A percentile compares a stretch with the other conserved stretches of the same genome.
Conservation (phyloP, 192 early-diverging fungal genomes). For the Coemansia sp. region DNA sequence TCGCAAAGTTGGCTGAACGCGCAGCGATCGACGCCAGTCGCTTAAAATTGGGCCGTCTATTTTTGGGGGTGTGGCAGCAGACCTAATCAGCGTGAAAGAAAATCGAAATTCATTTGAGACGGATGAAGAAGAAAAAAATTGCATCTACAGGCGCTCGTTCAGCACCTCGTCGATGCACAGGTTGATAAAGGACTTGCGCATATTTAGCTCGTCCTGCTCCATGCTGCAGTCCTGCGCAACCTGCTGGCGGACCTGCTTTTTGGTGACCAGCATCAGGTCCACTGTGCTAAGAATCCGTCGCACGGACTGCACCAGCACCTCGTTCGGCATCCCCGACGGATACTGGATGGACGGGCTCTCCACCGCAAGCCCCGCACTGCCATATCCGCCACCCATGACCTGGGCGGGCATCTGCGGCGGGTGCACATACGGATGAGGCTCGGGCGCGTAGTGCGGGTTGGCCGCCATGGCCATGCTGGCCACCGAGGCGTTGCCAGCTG, state of each 20-base stretch:
- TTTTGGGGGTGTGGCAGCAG: background rate
- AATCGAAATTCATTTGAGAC: too few relatives aligned
- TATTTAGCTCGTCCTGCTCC: slow-evolving; percentile 67
- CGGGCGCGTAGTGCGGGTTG: slow-evolving; percentile 16
- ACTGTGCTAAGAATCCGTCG: slow-evolving; percentile 75
- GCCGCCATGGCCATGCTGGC: slow-evolving; percentile 16
- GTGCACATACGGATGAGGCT: slow-evolving; percentile 2
- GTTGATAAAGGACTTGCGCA: slow-evolving; percentile 87
- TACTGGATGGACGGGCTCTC: slow-evolving; percentile 22
- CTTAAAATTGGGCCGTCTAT: slow-evolving; percentile 1
- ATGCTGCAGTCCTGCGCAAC: slow-evolving; percentile 74
- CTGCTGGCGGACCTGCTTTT: slow-evolving; percentile 95
- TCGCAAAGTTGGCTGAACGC: background rate
- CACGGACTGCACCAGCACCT: slow-evolving; percentile 70
- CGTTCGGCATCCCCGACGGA: slow-evolving; percentile 58
- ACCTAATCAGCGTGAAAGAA: too few relatives aligned
- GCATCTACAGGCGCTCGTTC: slow-evolving; percentile 36
- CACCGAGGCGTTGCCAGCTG: slow-evolving; percentile 16
- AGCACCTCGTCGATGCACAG: slow-evolving; percentile 66
- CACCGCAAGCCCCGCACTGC: background rate
- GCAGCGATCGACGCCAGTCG: background rate
- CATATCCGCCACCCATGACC: slow-evolving; percentile 2
- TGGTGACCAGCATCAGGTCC: slow-evolving; percentile 97
- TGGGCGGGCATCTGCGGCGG: slow-evolving; percentile 2
- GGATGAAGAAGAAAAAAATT: background rate